phyloP scores from a whole-genome alignment of 2,329 filamentous ascomycete genomes.

The Colletotrichum eleusines region DNA sequence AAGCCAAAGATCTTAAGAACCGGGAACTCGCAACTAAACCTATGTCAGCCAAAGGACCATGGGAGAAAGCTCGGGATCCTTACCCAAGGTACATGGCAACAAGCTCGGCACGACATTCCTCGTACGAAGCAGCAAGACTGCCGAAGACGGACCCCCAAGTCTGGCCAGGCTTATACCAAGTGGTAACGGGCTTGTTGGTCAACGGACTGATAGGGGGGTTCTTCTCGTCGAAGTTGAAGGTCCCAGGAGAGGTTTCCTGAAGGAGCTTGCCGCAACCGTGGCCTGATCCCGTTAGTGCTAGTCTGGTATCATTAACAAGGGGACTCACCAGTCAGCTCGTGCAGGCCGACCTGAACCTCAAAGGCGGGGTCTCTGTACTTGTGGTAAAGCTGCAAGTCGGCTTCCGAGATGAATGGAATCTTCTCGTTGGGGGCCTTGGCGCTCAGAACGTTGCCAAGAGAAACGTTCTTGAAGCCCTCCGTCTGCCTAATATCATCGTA shows the following conservation, averaged over 20 bases:
- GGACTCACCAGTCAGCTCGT: slow-evolving; percentile 74
- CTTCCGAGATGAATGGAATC: slow-evolving; percentile 87
- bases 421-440: slow-evolving; percentile 94
- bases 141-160: slow-evolving; percentile 96
- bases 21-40: slow-evolving; percentile 80
- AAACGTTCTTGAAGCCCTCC: slow-evolving; percentile 93
- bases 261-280: slow-evolving; percentile 95
- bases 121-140: slow-evolving; percentile 86
- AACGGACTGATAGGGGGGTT: slow-evolving; percentile 87
- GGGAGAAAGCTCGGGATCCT: slow-evolving; percentile 24
- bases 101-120: slow-evolving; percentile 94
- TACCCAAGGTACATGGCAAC: slow-evolving; percentile 84
- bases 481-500: slow-evolving; percentile 84
- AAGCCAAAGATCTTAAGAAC: slow-evolving; percentile 94
- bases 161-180: slow-evolving; percentile 94
- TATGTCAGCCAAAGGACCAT: neutral
- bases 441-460: slow-evolving; percentile 90
- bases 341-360: slow-evolving; percentile 94
- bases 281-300: slow-evolving; percentile 56
- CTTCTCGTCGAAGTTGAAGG: slow-evolving; percentile 88
- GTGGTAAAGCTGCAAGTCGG: slow-evolving; percentile 82
- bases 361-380: slow-evolving; percentile 89
- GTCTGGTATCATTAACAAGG: too few relatives aligned
- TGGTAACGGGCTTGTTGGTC: slow-evolving; percentile 79
- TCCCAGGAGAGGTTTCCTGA: slow-evolving; percentile 85